Base-by-base conservation (phyloP, 805 yeast species). In the Lipomyces lipofer region DNA sequence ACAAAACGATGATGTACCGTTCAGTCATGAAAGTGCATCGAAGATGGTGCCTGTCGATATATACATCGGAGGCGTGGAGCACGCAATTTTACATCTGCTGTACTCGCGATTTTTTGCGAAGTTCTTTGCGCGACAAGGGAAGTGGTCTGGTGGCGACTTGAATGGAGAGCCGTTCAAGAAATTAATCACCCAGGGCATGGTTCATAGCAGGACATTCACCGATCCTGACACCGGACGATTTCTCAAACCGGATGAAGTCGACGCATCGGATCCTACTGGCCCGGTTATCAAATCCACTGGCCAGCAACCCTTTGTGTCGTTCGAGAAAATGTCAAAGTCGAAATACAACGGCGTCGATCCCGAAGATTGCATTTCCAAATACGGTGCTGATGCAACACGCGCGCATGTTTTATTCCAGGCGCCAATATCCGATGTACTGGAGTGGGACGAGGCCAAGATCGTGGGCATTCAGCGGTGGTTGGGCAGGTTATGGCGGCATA, bases 161-260 rank as follows among this genome's bases (percentile, higher is more conserved):
- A 71, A 72, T 2, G 89, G 88, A 22, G 99, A 94, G 66, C 99
- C 99, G 1, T 82, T 94, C 66, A 78, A 74, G 52, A 79, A 79
- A 56, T 75, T 94, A 32, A 84, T 92, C 1, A 91, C 97, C 1
- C 98, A 92, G 69, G 99, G 99, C 15, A 94, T 94, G 99, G 99
- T 94, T 2, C 97, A 92, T 58, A 98, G 97, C 2, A 83, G 81
- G 65, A 94, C 99, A 0, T 87, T 68, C 63, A 73, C 75, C 6
- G 85, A 91, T 60, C 94, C 96, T 2, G 70, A 68, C 0, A 84
- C 78, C 28, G 94, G 92, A 0, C 72, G 83, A 52, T 92, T 86
- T 68, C 73, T 94, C 60, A 88, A 82, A 63, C 92, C 95, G 0
- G 83, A 84, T 1, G 97, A 94, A 63, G 67, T 88, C 10, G 84